These are phyloP conservation scores for Ogataea nakhonphanomensis DNA, from an alignment of 805 yeast species.

Conservation along the genomic window DNA sequence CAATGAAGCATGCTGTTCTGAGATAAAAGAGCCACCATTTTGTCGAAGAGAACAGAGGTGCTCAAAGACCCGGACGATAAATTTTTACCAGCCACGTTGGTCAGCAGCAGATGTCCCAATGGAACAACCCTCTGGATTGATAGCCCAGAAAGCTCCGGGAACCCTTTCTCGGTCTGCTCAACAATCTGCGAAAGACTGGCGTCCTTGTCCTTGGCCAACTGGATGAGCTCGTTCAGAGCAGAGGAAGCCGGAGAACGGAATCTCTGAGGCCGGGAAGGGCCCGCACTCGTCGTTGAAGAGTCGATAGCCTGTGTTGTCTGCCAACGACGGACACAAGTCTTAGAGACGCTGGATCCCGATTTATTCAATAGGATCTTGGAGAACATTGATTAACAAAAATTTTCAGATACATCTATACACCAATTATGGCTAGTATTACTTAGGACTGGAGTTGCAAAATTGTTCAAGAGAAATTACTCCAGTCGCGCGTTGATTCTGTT, in stretches of 20 bases:
- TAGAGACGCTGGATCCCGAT: not conserved
- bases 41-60: conserved; percentile 22
- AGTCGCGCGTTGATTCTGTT: conserved; percentile 19
- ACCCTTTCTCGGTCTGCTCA: not conserved
- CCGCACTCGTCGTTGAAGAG: not conserved
- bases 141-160: not conserved
- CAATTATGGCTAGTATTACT: not conserved
- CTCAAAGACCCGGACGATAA: conserved; percentile 1
- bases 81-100: conserved; percentile 1
- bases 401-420: conserved; percentile 7
- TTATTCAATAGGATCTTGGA: not conserved
- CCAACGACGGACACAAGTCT: conserved; percentile 1
- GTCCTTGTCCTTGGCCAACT: conserved; percentile 1
- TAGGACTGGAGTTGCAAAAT: not conserved
- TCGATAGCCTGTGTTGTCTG: conserved; percentile 3
- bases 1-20: conserved; percentile 22
- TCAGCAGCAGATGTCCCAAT: conserved; percentile 9
- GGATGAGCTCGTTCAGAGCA: not conserved
- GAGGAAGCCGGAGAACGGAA: too few species aligned
- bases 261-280: too few species aligned
- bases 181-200: conserved; percentile 1
- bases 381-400: not conserved
- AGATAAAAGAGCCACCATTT: conserved; percentile 19
- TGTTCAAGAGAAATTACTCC: conserved; percentile 3
- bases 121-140: conserved; percentile 1